Base-by-base conservation (phyloP, 1,139 yeast species). In the Suhomyces atakaporum region DNA sequence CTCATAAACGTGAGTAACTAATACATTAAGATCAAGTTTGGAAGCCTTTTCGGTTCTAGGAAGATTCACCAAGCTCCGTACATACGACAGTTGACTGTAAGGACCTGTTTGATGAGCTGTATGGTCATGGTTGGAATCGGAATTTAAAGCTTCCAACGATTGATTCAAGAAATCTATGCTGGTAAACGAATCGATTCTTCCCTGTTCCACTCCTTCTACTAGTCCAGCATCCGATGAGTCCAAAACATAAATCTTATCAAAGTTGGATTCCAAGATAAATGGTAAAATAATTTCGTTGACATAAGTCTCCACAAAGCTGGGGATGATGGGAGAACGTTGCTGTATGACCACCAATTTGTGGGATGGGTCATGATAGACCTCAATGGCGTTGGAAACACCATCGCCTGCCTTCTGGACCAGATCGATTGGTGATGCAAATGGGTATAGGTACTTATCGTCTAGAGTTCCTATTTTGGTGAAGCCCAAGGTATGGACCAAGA, bases 391-490 rank as follows among this genome's bases (percentile, higher is more conserved):
- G 4, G 82, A 60, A 29, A 83, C 56, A 3, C 81, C 79, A 24
- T 50, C 41, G 43, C 9, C 28, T 7, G 41, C 41, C 4, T 21
- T 22, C 7, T 21, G 31, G 6, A 44, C 50, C 2, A 58, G 59
- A 55, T 89, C 96, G 9, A 76, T 62, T 1, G 97, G 94, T 0
- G 96, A 85, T 0, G 82, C 81, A 62, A 90, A 88, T 3, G 98
- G 96, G 51, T 85, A 86, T 16, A 89, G 59, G 49, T 70, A 77
- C 3, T 66, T 58, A 35, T 79, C 80, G 51, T 84, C 83, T 22
- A 89, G 60, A 14, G 74, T 57, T 4, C 77, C 79, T 5, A 82
- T 66, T 31, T 73, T 74, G 35, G 61, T 45, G 39, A 84, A 75
- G 2, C 66, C 69, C 23, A 74, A 63, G 2, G 84, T 80, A 50